Evolutionary conservation across 2,329 filamentous ascomycete genomes (phyloP), one percentile per base, ranked within the genome.

Genomic region (Beauveria asiatica): DNA sequence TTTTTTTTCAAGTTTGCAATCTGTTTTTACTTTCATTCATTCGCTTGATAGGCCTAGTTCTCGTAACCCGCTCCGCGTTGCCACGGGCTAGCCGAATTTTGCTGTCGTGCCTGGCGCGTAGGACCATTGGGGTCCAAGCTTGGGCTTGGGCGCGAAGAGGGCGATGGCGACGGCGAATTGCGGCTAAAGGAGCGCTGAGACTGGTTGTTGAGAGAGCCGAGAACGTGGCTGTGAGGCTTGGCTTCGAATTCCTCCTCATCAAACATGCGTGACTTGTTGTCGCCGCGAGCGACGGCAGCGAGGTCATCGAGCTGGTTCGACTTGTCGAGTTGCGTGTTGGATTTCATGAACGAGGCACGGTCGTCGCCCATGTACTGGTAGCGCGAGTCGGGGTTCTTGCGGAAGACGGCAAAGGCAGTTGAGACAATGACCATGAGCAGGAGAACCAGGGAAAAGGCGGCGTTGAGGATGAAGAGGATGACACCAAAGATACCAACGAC

Each of bases 361-460:
- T 97, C 93, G 69, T 97, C 93, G 59, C 89, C 88, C 92, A 97
- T 97, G 68, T 91, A 92, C 74, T 96, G 91, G 75, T 97, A 97
- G 63, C 92, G 87, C 46, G 89, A 90, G 71, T 97, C 93, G 23
- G 93, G 93, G 76, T 97, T 95, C 82, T 95, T 95, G 63, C 90
- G 90, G 72, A 91, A 84, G 69, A 97, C 85, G 51, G 90, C 89
- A 65, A 93, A 67, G 5, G 71, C 69, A 21, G 76, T 77, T n/a
- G 90, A 74, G 80, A 78, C 70, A 62, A 81, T 76, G 55, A 97
- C 85, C 76, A 96, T 86, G 68, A 96, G 79, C 64, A 97, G 80
- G 37, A 96, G 82, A 49, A 96, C 85, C 57, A 93, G 77, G 1
- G 92, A 86, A 70, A 96, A 94, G 57, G 84, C 84, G 11, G 90